Percentiles rank a stretch among this genome's conserved stretches.
Evolutionary conservation across 129 eudicot species (phyloP).

Genomic region (Flaveria trinervia): DNA sequence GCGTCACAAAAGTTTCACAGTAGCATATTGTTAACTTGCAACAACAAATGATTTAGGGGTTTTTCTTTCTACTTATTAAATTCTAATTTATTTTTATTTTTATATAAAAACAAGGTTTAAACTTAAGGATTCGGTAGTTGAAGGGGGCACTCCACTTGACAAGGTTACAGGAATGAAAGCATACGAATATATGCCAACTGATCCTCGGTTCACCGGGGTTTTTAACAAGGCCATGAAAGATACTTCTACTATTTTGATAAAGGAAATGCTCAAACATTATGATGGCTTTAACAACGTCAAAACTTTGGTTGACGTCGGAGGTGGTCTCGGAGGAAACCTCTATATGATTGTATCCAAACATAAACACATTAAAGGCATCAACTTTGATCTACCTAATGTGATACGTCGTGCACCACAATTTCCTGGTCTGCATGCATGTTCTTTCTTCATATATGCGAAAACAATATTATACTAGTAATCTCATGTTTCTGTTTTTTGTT

Average conservation of each 20-base stretch:
- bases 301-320: neutral
- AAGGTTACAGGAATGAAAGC: neutral
- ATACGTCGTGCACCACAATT: conserved; percentile 1
- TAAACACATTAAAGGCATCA: neutral
- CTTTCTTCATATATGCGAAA: too few species aligned
- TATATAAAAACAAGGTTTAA: conserved; percentile 4
- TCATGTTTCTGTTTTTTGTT: neutral
- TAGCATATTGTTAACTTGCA: too few species aligned
- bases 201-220: neutral
- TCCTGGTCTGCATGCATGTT: neutral
- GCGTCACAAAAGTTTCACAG: too few species aligned
- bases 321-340: conserved; percentile 1
- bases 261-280: neutral
- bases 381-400: neutral
- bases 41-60: too few species aligned
- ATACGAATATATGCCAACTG: neutral
- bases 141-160: conserved; percentile 5
- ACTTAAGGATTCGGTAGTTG: conserved; percentile 4
- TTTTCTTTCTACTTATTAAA: too few species aligned
- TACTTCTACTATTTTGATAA: neutral
- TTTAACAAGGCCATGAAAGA: conserved; percentile 1
- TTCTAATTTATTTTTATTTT: neutral
- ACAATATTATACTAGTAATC: too few species aligned
- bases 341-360: neutral
- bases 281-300: neutral